phyloP scores from a whole-genome alignment of 208 protist species.

The Porcisia deanei region DNA sequence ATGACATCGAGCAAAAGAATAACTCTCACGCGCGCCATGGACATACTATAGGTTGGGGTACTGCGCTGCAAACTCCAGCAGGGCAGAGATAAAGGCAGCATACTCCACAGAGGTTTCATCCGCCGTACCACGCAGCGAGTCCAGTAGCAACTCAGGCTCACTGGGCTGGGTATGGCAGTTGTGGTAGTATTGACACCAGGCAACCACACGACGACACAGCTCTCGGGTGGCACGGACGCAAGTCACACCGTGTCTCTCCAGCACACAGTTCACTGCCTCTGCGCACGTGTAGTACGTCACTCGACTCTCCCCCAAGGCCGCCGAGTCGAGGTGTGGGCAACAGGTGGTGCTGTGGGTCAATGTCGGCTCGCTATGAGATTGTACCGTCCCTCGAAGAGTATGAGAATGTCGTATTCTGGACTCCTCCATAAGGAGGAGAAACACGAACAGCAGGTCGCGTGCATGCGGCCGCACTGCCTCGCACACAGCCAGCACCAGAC shows the following conservation, averaged over 20 bases:
- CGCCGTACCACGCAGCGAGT: conserved; percentile 5
- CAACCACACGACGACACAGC: conserved; percentile 33
- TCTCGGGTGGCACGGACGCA: conserved; percentile 34
- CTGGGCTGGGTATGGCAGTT: not conserved
- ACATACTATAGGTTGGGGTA: not conserved
- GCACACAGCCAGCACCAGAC: conserved; percentile 47
- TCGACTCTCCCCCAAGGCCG: conserved; percentile 16
- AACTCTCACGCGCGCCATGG: not conserved
- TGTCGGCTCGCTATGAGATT: not conserved
- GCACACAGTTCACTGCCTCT: conserved; percentile 61
- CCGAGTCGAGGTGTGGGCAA: not conserved
- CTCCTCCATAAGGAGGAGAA: conserved; percentile 44
- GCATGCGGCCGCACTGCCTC: conserved; percentile 44
- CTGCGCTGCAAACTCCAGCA: conserved; percentile 26
- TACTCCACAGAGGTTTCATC: conserved; percentile 28
- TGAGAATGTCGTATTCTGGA: conserved; percentile 9
- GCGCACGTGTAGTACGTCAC: conserved; percentile 42
- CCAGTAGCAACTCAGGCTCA: not conserved
- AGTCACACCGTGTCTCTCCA: conserved; percentile 47
- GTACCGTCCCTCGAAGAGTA: not conserved
- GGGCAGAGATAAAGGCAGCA: conserved; percentile 30
- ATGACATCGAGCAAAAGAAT: not conserved
- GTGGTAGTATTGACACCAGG: conserved; percentile 11
- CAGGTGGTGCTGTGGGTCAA: not conserved
- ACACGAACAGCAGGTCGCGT: conserved; percentile 50